Evolutionary conservation across 2,329 filamentous ascomycete genomes (phyloP).

Genomic region (Colletotrichum sojae): DNA sequence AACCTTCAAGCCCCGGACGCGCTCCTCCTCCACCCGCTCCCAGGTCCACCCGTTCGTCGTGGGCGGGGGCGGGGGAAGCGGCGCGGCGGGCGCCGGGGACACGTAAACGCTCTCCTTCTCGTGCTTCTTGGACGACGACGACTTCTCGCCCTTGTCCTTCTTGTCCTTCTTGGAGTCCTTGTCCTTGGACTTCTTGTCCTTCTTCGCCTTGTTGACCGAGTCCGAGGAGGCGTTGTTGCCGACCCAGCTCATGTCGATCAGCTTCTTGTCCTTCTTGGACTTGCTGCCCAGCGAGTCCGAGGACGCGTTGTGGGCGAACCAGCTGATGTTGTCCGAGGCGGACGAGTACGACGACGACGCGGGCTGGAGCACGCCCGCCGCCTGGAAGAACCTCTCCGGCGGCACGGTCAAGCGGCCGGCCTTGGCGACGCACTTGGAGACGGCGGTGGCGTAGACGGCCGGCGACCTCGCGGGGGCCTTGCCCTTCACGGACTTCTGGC

Average conservation of each 20-base stretch:
- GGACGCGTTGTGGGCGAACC: no score
- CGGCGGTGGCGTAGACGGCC: conserved; percentile 71
- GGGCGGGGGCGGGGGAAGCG: not conserved
- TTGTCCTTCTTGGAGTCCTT: not conserved
- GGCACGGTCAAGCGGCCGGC: conserved; percentile 86
- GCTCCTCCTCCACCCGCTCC: conserved; percentile 32
- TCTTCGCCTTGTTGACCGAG: not conserved
- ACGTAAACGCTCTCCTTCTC: not conserved
- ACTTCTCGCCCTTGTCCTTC: not conserved
- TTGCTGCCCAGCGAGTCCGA: not conserved
- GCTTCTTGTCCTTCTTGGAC: not conserved
- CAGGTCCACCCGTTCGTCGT: conserved; percentile 25
- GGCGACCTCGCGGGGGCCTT: conserved; percentile 39
- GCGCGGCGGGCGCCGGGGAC: no score
- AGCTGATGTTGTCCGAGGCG: no score
- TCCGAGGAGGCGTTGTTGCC: not conserved
- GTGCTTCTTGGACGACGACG: not conserved
- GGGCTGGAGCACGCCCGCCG: conserved; percentile 24
- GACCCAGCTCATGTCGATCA: not conserved
- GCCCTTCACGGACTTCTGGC: conserved; percentile 55
- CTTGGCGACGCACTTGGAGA: conserved; percentile 88
- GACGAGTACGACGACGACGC: no score
- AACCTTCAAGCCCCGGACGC: conserved; percentile 7
- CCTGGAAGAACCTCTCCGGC: conserved; percentile 58
- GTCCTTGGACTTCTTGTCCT: not conserved